Evolutionary conservation across 345 rosid genomes (phyloP).

Genomic region (Boechera divaricarpa): DNA sequence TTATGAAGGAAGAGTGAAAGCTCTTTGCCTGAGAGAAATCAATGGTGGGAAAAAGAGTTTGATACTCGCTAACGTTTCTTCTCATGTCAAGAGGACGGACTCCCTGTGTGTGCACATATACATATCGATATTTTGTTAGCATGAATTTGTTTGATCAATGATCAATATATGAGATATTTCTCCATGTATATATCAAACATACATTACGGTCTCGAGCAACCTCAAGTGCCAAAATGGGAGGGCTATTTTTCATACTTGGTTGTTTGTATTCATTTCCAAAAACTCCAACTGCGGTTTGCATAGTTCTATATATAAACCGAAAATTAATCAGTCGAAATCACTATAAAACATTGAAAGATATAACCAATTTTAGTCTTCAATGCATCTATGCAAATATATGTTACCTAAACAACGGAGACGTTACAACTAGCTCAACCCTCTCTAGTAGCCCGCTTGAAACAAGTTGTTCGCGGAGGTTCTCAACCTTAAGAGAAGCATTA

Average conservation of each 20-base stretch:
- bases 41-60: slow-evolving; percentile 60
- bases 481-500: slow-evolving; percentile 34
- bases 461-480: slow-evolving; percentile 41
- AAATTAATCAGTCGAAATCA: not conserved
- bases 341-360: not conserved
- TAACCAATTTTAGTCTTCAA: not conserved
- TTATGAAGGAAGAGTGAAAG: slow-evolving; percentile 1
- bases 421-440: slow-evolving; percentile 44
- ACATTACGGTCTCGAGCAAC: slow-evolving; percentile 81
- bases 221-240: slow-evolving; percentile 71
- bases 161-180: not conserved
- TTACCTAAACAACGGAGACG: slow-evolving; percentile 49
- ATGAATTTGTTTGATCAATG: not conserved
- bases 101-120: slow-evolving; percentile 55
- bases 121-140: not conserved
- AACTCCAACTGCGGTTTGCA: slow-evolving; percentile 78
- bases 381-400: slow-evolving; percentile 5
- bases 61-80: slow-evolving; percentile 60
- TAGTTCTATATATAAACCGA: slow-evolving; percentile 47
- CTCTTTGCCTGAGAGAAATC: slow-evolving; percentile 71
- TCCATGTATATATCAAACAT: slow-evolving; percentile 26
- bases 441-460: slow-evolving; percentile 41
- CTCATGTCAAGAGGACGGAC: slow-evolving; percentile 79
- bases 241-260: slow-evolving; percentile 42
- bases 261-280: slow-evolving; percentile 53